Evolutionary conservation across 176 grass and related monocot genomes (phyloP), one percentile per base, ranked within the genome.

Genomic region (Urochloa ruziziensis): DNA sequence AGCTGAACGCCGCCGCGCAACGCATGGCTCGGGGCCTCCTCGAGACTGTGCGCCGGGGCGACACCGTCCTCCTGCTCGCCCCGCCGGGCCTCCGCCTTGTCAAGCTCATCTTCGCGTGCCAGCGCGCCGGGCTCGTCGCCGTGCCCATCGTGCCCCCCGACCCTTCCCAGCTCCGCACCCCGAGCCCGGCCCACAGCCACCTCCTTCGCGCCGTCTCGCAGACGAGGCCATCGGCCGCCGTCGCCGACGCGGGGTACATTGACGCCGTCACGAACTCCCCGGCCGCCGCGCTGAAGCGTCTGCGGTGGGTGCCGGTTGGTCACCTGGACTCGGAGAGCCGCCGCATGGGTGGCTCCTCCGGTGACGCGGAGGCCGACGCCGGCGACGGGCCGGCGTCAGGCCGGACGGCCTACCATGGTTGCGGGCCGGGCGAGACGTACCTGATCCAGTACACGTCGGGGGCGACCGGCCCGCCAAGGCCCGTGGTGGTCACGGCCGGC

Each of bases 371-470:
- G 2, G 74, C 5, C 16, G 32, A 1, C 11, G 10, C 7, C 35
- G 61, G 3, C 3, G 10, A 32, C 25, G 27, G 24, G 2, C 42
- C 25, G 27, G 2, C 2, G 34, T n/a, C n/a, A n/a, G 32, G 2
- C 6, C 1, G 43, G 34, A 0, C 67, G 30, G 62, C 18, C 0
- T 84, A 91, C 39, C 4, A 3, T 25, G 90, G 78, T 60, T 88
- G 86, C 40, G 83, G 42, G 2, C 74, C 90, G 30, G 23, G n/a
- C 8, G 90, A 88, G 72, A 25, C 33, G 46, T 92, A 88, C 73
- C 75, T 91, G 36, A 68, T 94, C 40, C 89, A 91, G 83, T 91
- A 94, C 86, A 94, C 92, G 2, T 91, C 92, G 2, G 86, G 92
- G 23, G 86, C 83, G 19, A 91, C 89, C 11, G 86, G 79, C 30